Conservation (phyloP, 306 rosid genomes). For the Datisca glomerata region DNA sequence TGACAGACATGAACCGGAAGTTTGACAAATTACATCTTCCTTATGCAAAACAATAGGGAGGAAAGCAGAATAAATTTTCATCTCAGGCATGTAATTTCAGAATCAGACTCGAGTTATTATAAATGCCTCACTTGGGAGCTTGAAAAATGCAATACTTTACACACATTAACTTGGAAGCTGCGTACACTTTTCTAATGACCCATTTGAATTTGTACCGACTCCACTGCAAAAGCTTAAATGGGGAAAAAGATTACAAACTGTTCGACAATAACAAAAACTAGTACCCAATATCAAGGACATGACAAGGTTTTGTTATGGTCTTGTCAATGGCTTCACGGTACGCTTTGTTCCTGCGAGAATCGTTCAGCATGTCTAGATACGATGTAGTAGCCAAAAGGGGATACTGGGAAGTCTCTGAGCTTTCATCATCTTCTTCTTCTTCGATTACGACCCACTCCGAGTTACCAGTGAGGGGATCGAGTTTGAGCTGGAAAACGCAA, state of each 20-base stretch:
- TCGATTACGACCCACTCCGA: slow-evolving; percentile 90
- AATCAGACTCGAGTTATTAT: too few species aligned
- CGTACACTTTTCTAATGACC: too few species aligned
- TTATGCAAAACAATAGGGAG: too few species aligned
- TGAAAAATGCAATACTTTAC: too few species aligned
- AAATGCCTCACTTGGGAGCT: too few species aligned
- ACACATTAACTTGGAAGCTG: too few species aligned
- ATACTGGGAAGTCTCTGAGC: slow-evolving; percentile 18
- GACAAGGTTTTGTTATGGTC: slow-evolving; percentile 55
- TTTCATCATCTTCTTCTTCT: slow-evolving; percentile 29
- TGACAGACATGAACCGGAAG: too few species aligned
- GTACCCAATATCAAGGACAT: slow-evolving; percentile 86
- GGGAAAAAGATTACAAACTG: neutral
- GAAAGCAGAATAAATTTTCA: too few species aligned
- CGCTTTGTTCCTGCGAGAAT: slow-evolving; percentile 56
- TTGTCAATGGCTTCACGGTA: slow-evolving; percentile 66
- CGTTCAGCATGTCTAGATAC: slow-evolving; percentile 89
- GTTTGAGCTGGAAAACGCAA: slow-evolving; percentile 65
- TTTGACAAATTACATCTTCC: too few species aligned
- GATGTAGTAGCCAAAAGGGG: slow-evolving; percentile 66
- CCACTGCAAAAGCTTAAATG: too few species aligned
- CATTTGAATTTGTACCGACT: too few species aligned
- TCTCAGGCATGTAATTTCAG: too few species aligned
- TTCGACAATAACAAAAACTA: neutral
- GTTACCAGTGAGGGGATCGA: slow-evolving; percentile 73